Conservation (phyloP, 2,329 filamentous ascomycete species). For the Laburnicola sp. region DNA sequence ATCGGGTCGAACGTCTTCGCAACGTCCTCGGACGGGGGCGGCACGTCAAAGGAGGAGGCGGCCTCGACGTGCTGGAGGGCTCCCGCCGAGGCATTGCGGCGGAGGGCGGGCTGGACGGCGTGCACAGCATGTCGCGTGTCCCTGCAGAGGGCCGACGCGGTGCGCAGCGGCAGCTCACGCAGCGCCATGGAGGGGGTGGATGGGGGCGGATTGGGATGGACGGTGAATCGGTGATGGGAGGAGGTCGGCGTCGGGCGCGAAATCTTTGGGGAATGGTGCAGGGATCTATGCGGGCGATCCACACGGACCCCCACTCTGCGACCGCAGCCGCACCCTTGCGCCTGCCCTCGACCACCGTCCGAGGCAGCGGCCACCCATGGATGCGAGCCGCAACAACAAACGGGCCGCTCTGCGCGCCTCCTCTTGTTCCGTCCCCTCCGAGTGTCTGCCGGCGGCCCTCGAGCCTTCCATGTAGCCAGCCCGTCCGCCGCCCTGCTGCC, state of each 20-base stretch:
- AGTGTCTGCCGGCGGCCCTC: constrained; percentile 1
- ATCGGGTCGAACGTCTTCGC: constrained; percentile 55
- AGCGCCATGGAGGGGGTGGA: constrained; percentile 36
- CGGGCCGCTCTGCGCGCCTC: not conserved
- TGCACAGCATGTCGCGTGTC: constrained; percentile 28
- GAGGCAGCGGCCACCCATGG: constrained; percentile 2
- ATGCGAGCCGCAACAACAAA: not conserved
- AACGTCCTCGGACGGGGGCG: constrained; percentile 46
- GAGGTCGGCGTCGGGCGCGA: constrained; percentile 6
- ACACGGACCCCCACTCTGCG: too few relatives aligned
- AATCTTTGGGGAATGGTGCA: constrained; percentile 10
- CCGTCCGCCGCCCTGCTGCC: not conserved
- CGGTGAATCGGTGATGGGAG: not conserved
- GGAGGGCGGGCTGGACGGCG: constrained; percentile 27
- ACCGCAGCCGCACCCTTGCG: not conserved
- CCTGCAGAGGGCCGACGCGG: constrained; percentile 30
- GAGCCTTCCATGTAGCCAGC: not conserved
- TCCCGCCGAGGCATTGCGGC: constrained; percentile 54
- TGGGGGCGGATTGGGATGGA: constrained; percentile 18
- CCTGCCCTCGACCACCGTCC: not conserved
- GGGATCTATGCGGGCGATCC: not conserved
- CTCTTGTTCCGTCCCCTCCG: not conserved
- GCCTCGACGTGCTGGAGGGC: constrained; percentile 53
- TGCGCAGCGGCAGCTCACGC: constrained; percentile 41
- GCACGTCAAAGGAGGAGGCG: constrained; percentile 49